Conservation (phyloP, 192 early-diverging fungal species). For the Coemansia sp. region DNA sequence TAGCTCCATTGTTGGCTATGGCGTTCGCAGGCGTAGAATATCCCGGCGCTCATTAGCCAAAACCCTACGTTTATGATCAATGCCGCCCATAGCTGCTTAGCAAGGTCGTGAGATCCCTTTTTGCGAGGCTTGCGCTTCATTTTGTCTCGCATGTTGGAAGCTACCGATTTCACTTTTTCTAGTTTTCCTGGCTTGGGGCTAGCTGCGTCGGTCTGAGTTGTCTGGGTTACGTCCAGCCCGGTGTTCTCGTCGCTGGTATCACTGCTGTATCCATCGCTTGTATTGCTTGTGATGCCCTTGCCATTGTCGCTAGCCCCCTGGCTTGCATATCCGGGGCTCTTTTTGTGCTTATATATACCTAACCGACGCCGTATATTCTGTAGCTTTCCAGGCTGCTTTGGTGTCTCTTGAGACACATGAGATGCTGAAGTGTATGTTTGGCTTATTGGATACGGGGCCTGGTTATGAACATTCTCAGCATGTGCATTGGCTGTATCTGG, state of each 20-base stretch:
- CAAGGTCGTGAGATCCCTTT: conserved; percentile 10
- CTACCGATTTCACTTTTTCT: conserved; percentile 13
- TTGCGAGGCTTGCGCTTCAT: conserved; percentile 4
- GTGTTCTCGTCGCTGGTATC: neutral
- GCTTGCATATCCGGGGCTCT: neutral
- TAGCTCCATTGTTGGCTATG: conserved; percentile 24
- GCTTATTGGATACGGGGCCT: conserved; percentile 19
- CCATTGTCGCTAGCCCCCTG: conserved; percentile 3
- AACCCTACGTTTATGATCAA: conserved; percentile 38
- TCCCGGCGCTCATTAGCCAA: conserved; percentile 36
- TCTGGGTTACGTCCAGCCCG: conserved; percentile 10
- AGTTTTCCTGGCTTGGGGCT: conserved; percentile 6
- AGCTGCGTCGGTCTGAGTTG: conserved; percentile 1
- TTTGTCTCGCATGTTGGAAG: conserved; percentile 16
- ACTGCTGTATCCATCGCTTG: conserved; percentile 1
- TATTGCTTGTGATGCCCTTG: neutral
- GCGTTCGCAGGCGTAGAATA: conserved; percentile 41
- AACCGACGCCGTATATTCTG: conserved; percentile 23
- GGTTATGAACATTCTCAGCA: neutral
- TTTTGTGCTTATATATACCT: neutral
- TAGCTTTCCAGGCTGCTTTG: conserved; percentile 7
- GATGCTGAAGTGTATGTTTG: conserved; percentile 42
- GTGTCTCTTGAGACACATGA: conserved; percentile 29
- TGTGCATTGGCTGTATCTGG: neutral
- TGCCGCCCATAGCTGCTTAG: conserved; percentile 42